These are phyloP conservation scores for Chlorella sp. DNA, from an alignment of 139 green algal genomes.

Conservation along the genomic window DNA sequence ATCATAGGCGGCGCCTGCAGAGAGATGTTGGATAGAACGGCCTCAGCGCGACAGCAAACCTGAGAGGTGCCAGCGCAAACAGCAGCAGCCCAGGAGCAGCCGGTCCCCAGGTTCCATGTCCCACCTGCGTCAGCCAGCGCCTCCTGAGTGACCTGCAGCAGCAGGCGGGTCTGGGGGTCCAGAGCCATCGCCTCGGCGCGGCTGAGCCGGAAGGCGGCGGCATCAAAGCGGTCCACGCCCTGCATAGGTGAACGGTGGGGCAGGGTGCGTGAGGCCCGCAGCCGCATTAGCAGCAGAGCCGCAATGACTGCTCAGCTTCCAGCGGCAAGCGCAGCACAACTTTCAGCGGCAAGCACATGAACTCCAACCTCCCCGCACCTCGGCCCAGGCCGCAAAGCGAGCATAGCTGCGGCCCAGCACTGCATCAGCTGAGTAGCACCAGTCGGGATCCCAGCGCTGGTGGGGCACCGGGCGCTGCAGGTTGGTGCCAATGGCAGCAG, in stretches of 20 bases:
- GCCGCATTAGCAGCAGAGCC: no score
- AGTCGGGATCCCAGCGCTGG: slow-evolving; percentile 71
- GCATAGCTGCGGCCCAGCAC: slow-evolving; percentile 34
- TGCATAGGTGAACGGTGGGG: background rate
- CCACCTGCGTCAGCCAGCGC: slow-evolving; percentile 50
- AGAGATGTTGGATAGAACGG: background rate
- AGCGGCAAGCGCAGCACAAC: background rate
- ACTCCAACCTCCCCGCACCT: background rate
- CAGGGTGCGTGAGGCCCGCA: no score
- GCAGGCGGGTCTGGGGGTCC: slow-evolving; percentile 78
- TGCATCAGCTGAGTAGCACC: slow-evolving; percentile 27
- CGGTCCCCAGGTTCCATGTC: no score
- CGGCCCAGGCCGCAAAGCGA: slow-evolving; percentile 61
- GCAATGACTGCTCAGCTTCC: no score
- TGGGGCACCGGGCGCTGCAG: slow-evolving; percentile 62
- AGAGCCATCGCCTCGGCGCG: slow-evolving; percentile 61
- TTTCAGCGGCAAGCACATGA: no score
- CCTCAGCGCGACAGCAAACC: no score
- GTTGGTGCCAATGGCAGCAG: slow-evolving; percentile 12
- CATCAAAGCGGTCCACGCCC: slow-evolving; percentile 62
- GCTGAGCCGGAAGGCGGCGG: slow-evolving; percentile 63
- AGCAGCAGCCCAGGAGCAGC: no score
- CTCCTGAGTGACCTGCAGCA: slow-evolving; percentile 59
- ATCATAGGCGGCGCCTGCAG: background rate
- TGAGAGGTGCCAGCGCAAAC: no score